These are phyloP conservation scores for Cladosporium colombiae DNA, from an alignment of 2,329 filamentous ascomycete species.

Conservation along the genomic window DNA sequence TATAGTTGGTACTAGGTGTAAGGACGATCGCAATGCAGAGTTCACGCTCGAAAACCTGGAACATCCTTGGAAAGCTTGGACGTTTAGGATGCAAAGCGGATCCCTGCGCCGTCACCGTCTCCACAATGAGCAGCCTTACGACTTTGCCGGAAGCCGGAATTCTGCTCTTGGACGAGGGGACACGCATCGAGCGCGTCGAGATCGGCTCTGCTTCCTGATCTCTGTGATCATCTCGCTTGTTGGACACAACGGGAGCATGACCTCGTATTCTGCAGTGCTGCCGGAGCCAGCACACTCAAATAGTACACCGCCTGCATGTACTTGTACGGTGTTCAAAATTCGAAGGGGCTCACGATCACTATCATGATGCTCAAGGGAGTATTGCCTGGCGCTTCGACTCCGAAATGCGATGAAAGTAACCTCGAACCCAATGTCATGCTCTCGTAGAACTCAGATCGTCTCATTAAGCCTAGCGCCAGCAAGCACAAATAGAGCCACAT, in stretches of 20 bases:
- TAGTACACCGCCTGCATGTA: not conserved
- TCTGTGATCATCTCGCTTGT: not conserved
- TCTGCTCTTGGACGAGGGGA: not conserved
- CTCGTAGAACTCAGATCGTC: not conserved
- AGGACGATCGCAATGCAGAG: constrained; percentile 5
- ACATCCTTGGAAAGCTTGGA: constrained; percentile 13
- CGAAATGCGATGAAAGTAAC: not conserved
- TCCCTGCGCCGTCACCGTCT: constrained; percentile 6
- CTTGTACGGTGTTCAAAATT: not conserved
- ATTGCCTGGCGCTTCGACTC: not conserved
- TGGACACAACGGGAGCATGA: not conserved
- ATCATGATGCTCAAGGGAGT: not conserved
- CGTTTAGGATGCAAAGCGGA: constrained; percentile 7
- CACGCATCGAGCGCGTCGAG: not conserved
- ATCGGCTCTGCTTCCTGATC: constrained; percentile 9
- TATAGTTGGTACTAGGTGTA: constrained; percentile 6
- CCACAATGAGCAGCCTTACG: constrained; percentile 5
- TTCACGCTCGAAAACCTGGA: constrained; percentile 6
- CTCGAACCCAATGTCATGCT: not conserved
- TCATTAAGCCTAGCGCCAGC: not conserved
- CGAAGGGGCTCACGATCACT: not conserved
- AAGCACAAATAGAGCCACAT: not conserved
- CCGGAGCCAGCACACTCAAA: not conserved
- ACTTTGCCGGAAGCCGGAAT: not conserved
- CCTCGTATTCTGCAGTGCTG: not conserved